Evolutionary conservation across 805 yeast genomes (phyloP).

Genomic region (Saturnispora bothae): DNA sequence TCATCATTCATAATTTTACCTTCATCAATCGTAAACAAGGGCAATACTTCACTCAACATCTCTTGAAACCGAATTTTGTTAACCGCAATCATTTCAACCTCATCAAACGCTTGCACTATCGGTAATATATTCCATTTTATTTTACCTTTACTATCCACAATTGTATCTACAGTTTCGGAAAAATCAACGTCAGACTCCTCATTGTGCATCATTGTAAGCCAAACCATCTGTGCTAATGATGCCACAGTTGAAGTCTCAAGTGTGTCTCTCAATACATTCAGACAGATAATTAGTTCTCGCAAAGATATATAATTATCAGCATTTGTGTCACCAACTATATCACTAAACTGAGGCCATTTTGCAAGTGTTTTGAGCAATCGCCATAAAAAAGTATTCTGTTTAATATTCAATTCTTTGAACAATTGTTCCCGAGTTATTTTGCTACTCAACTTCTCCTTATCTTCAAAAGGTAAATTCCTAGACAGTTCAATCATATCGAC

Average conservation of each 20-base stretch:
- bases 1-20: slow-evolving; percentile 1
- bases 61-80: not conserved
- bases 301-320: slow-evolving; percentile 4
- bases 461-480: slow-evolving; percentile 2
- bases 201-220: slow-evolving; percentile 4
- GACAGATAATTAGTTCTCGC: slow-evolving; percentile 3
- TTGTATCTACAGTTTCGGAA: slow-evolving; percentile 16
- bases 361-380: slow-evolving; percentile 5
- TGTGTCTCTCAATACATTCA: slow-evolving; percentile 5
- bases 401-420: slow-evolving; percentile 1
- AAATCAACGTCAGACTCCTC: too few relatives aligned
- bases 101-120: slow-evolving; percentile 33
- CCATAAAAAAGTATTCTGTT: slow-evolving; percentile 12
- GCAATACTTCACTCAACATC: slow-evolving; percentile 5
- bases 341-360: slow-evolving; percentile 10
- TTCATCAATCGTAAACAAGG: slow-evolving; percentile 5
- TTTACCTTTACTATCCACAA: slow-evolving; percentile 13
- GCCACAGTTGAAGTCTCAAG: slow-evolving; percentile 1
- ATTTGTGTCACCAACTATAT: not conserved
- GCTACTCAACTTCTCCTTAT: not conserved
- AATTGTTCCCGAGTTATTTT: not conserved
- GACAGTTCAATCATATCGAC: slow-evolving; percentile 6
- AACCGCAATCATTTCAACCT: slow-evolving; percentile 2
- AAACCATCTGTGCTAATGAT: not conserved
- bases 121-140: slow-evolving; percentile 26